Evolutionary conservation across 108 stramenopile genomes (phyloP).

Genomic region (Skeletonema menzelii): DNA sequence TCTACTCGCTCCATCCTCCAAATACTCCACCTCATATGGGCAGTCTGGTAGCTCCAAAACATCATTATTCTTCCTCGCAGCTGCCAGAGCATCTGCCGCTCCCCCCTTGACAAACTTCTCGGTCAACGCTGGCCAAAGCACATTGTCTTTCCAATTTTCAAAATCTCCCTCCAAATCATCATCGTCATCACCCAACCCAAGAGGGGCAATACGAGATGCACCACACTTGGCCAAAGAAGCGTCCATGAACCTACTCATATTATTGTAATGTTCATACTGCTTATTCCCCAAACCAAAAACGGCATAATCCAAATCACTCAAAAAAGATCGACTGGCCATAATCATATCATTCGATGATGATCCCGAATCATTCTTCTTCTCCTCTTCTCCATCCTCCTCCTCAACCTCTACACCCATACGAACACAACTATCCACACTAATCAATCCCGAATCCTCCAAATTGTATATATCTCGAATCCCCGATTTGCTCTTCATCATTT

Average conservation of each 20-base stretch:
- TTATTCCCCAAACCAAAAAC: conserved; percentile 98
- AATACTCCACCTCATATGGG: conserved; percentile 61
- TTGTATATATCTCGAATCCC: conserved; percentile 39
- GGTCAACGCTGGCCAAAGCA: conserved; percentile 73
- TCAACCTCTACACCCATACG: conserved; percentile 3
- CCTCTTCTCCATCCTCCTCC: conserved; percentile 9
- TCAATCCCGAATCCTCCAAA: neutral
- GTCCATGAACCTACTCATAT: conserved; percentile 92
- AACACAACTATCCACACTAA: neutral
- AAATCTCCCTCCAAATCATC: conserved; percentile 95
- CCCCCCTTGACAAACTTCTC: conserved; percentile 46
- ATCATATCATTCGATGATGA: neutral
- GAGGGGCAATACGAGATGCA: conserved; percentile 58
- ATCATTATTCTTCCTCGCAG: conserved; percentile 2
- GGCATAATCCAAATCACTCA: conserved; percentile 68
- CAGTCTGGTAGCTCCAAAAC: conserved; percentile 49
- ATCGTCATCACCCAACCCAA: conserved; percentile 97
- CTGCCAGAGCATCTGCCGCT: conserved; percentile 4
- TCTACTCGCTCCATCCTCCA: conserved; percentile 3
- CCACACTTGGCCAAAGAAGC: conserved; percentile 71
- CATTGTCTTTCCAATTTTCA: conserved; percentile 91
- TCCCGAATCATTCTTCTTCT: conserved; percentile 4
- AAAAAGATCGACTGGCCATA: conserved; percentile 6
- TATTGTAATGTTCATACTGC: conserved; percentile 98
- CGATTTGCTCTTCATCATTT: conserved; percentile 58